These are phyloP conservation scores for Narthecium ossifragum DNA, from an alignment of 106 monocot species.

Conservation along the genomic window DNA sequence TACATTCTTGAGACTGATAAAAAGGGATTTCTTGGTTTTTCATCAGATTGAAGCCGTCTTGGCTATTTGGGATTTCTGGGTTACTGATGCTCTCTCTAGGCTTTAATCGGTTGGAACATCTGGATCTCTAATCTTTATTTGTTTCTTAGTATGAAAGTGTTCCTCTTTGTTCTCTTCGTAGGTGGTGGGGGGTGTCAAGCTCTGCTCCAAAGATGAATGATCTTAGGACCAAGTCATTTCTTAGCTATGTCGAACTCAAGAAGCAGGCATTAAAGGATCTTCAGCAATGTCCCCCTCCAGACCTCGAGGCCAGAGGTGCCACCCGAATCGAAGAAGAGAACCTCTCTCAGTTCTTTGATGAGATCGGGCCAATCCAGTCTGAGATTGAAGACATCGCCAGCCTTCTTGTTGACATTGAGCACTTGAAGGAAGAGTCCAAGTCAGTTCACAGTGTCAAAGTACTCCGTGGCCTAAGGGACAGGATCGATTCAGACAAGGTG, in stretches of 20 bases:
- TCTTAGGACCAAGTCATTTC: too few relatives aligned
- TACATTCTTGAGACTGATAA: too few relatives aligned
- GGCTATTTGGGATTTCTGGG: too few relatives aligned
- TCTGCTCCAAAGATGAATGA: too few relatives aligned
- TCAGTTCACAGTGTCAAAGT: constrained; percentile 15
- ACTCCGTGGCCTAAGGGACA: constrained; percentile 28
- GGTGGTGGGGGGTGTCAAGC: too few relatives aligned
- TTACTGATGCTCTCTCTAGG: too few relatives aligned
- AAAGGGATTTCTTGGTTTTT: too few relatives aligned
- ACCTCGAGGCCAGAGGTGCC: constrained; percentile 22
- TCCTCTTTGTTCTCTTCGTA: too few relatives aligned
- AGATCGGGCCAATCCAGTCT: constrained; percentile 24
- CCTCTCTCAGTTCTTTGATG: constrained; percentile 37
- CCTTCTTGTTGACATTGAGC: constrained; percentile 26
- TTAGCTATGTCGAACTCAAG: constrained; percentile 51
- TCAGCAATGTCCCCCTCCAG: not conserved
- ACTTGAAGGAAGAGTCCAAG: constrained; percentile 25
- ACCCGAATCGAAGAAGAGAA: constrained; percentile 34
- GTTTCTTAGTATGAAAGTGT: too few relatives aligned
- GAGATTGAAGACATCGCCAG: constrained; percentile 25
- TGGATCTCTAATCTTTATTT: too few relatives aligned
- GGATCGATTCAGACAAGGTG: constrained; percentile 24
- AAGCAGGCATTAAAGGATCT: constrained; percentile 31
- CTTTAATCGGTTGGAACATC: too few relatives aligned
- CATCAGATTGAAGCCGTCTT: too few relatives aligned